phyloP scores from a whole-genome alignment of 768 basidiomycete genomes.

The Strobilomyces echinocephalus region DNA sequence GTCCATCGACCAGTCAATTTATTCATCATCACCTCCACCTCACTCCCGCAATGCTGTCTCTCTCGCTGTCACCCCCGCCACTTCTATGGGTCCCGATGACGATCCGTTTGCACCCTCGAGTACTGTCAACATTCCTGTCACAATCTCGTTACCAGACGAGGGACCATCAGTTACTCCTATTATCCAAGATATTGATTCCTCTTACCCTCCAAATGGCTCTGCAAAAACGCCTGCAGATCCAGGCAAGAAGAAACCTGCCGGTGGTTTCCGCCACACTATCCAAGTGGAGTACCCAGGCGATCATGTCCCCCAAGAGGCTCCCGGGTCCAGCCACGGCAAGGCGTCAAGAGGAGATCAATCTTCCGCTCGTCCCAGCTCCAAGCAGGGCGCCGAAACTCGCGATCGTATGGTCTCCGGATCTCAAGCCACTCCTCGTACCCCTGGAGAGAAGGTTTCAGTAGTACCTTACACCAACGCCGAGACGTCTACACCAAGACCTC shows the following conservation, averaged over 20 bases:
- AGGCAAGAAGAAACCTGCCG: slow-evolving; percentile 41
- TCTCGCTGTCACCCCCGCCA: slow-evolving; percentile 44
- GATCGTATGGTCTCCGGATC: slow-evolving; percentile 17
- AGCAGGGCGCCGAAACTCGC: slow-evolving; percentile 13
- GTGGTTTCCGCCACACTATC: slow-evolving; percentile 80
- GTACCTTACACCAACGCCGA: slow-evolving; percentile 12
- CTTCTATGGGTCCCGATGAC: slow-evolving; percentile 44
- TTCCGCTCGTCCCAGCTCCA: slow-evolving; percentile 10
- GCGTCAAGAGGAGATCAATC: slow-evolving; percentile 14
- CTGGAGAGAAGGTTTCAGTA: slow-evolving; percentile 16
- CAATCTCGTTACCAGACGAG: slow-evolving; percentile 28
- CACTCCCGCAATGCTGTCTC: slow-evolving; percentile 37
- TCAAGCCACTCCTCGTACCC: background rate
- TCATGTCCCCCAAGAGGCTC: slow-evolving; percentile 25
- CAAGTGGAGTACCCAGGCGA: slow-evolving; percentile 89
- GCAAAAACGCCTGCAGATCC: slow-evolving; percentile 37
- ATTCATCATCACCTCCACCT: slow-evolving; percentile 34
- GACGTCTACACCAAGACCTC: slow-evolving; percentile 22
- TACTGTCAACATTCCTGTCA: slow-evolving; percentile 25
- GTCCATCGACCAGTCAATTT: slow-evolving; percentile 52
- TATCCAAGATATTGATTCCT: slow-evolving; percentile 19
- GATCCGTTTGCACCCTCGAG: slow-evolving; percentile 64
- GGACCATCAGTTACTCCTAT: slow-evolving; percentile 13
- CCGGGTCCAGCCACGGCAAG: slow-evolving; percentile 21
- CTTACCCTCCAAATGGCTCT: slow-evolving; percentile 21